Evolutionary conservation across 768 basidiomycete species (phyloP), one percentile per base, ranked within the genome.

Genomic region (Serendipita vermifera): DNA sequence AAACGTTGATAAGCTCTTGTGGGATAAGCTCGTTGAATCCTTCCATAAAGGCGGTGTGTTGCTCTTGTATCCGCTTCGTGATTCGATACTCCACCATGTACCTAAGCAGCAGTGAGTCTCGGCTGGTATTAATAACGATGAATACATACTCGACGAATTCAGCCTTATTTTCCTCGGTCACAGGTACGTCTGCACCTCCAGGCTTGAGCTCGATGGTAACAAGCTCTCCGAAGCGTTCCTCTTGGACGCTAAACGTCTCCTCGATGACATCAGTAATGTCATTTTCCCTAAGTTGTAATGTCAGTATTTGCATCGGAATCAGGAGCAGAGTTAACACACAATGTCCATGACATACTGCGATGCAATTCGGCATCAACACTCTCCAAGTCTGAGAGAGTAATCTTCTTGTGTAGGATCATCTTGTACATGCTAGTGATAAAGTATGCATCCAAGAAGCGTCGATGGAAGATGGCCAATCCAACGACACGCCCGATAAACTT

Each of bases 351-450:
- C 72, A 99, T 76, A 59, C 92, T 92, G 39, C 94, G 83, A 67
- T 90, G 85, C 58, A 98, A 70, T 66, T 98, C 96, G 1, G 83
- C 89, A 71, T 99, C 96, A 24, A 99, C 94, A 67, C 86, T 88
- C 75, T 98, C 94, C 63, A 99, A 72, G 71, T 99, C 96, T 5
- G 85, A 80, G 36, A 98, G 70, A 0, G 85, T 85, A 31, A 98
- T 92, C 72, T 97, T 96, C 77, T 98, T 98, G 77, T 87, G 89
- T 65, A 99, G 68, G 59, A 98, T 93, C 93, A 97, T 97, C 76
- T 98, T 99, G 80, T 99, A 98, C 77, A 99, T 96, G 64, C 89
- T 89, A 67, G 94, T 92, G 62, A 98, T 97, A 69, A 99, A 99
- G 77, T 98, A 98, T 33, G 93, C 94, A 62, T 99, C 96, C 61